Evolutionary conservation across 495 filamentous ascomycete species (phyloP), one percentile per base, ranked within the genome.

Genomic region (Neohortaea acidophila): DNA sequence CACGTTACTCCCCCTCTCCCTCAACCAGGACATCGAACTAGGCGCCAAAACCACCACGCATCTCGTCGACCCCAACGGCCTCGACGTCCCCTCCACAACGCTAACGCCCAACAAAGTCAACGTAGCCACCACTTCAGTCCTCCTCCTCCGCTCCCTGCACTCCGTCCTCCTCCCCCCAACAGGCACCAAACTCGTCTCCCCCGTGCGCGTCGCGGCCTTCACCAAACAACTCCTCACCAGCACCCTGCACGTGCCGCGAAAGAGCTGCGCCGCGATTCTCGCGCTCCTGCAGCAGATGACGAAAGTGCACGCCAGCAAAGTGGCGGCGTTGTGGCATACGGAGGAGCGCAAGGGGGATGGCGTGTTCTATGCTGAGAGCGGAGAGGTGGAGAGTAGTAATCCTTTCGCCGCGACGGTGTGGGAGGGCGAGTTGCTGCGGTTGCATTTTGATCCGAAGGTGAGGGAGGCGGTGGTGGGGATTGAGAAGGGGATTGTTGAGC

Each of bases 331-430:
- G 38, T 92, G 85, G 81, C 69, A 82, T 46, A 81, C 78, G 1
- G 89, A 94, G 54, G 89, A 97, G 66, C 69, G 84, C 28, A 82
- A 78, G 51, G 87, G 89, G 2, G 89, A 83, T 51, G 78, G 79
- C 10, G 70, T 76, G 2, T 75, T 65, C 48, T 69, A 77, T 53
- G 52, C 70, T n/a, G 36, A 67, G 39, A 55, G 56, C 21, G 63
- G 58, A 19, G 72, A 82, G 47, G 63, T 85, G 2, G 86, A 92
- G 54, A 68, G 68, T 15, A 85, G 75, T 41, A 94, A 92, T 62
- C 84, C 86, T 9, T 93, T 85, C 57, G 80, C 87, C 4, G 70
- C 77, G 3, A 91, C 84, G 2, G 66, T 92, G 5, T 97, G 87
- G 87, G 89, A 97, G 52, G 84, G 83, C 2, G 86, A 94, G 63